phyloP scores from a whole-genome alignment of 257 asterid species.

The Mentha longifolia region DNA sequence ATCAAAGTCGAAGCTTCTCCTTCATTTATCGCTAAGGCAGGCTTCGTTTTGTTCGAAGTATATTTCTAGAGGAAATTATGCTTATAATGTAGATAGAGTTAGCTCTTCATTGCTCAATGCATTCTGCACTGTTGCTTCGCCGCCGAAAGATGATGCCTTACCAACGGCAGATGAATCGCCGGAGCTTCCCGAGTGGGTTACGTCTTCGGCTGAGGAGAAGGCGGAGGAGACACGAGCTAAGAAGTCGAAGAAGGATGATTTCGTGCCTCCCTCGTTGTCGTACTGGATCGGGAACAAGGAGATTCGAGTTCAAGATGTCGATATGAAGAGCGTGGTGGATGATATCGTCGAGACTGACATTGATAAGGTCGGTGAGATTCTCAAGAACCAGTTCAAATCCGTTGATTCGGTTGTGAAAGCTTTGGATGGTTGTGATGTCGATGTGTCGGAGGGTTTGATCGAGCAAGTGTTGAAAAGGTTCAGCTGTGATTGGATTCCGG shows the following conservation, averaged over 20 bases:
- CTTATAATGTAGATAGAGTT: conserved; percentile 33
- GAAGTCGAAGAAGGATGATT: conserved; percentile 56
- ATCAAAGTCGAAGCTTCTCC: conserved; percentile 42
- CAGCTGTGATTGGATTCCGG: conserved; percentile 76
- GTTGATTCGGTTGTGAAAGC: conserved; percentile 53
- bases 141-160: no score
- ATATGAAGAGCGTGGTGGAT: conserved; percentile 38
- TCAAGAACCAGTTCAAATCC: conserved; percentile 56
- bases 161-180: conserved; percentile 65
- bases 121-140: conserved; percentile 49
- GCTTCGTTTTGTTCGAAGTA: conserved; percentile 28
- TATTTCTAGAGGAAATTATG: conserved; percentile 26
- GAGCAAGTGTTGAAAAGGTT: conserved; percentile 73
- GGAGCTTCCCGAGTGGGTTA: conserved; percentile 83
- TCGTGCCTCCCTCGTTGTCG: conserved; percentile 77
- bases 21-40: conserved; percentile 38
- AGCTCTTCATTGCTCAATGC: conserved; percentile 32
- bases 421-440: conserved; percentile 51
- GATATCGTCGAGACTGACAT: conserved; percentile 57
- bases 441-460: conserved; percentile 55
- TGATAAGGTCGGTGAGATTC: conserved; percentile 61
- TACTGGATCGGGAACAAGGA: conserved; percentile 68
- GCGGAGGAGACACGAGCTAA: conserved; percentile 18
- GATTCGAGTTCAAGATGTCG: conserved; percentile 41
- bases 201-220: conserved; percentile 31